Base-by-base conservation (phyloP, 2,329 filamentous ascomycete species). In the Fusarium piperis region DNA sequence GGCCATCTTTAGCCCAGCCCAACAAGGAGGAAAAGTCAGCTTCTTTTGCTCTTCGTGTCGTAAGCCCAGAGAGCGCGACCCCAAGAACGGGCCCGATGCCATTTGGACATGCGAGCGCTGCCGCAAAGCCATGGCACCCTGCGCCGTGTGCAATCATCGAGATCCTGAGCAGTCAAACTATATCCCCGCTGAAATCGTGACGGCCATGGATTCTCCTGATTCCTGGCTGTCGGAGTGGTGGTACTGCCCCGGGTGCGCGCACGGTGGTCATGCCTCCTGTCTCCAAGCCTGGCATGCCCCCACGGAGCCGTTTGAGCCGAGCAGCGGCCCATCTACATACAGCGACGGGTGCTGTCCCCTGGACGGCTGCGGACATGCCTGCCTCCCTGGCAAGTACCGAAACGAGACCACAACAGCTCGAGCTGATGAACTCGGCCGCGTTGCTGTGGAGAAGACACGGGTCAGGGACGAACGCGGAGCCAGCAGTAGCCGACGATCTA, bases 291-390 rank as follows among this genome's bases (percentile, higher is more conserved):
- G 90, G 90, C 89, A 91, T 77, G 82, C 82, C 0, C 75, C 83
- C 7, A 62, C 77, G 2, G 74, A 71, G 7, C 10, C 53, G 2
- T 73, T 33, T 18, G 71, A 76, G 30, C 32, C 70, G 2, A 28
- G 44, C 6, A 65, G 68, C 6, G 67, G 70, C 1, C 70, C 77
- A 1, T 67, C 73, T 32, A 79, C 80, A 23, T 83, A 78, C 70
- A 86, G 85, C 33, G 88, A 86, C 53, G 90, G 90, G 0, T 90
- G 86, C 77, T 92, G 90, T 70, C 89, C 90, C 2, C 79, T 90
- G n/a, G 89, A 91, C 68, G 89, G 90, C 0, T 92, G 90, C 75
- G 86, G 89, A 4, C 90, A 92, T 73, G 87, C 88, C 30, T 92
- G 90, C 67, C 82, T 91, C 0, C 88, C 89, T 0, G 88, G 88